These are phyloP conservation scores for Ogataea ramenticola DNA, from an alignment of 805 yeast genomes.

Conservation along the genomic window DNA sequence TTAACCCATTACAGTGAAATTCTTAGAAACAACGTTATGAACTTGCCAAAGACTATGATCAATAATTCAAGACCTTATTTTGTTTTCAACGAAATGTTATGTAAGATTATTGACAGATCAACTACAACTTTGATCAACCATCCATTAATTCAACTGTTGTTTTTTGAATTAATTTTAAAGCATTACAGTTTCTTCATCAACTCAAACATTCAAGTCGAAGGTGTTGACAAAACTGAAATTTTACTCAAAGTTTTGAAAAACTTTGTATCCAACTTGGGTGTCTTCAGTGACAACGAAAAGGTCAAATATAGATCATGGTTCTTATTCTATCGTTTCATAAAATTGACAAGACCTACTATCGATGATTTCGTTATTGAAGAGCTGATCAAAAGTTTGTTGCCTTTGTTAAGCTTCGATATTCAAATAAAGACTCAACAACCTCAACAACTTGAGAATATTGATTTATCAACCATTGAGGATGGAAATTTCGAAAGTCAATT, in stretches of 20 bases:
- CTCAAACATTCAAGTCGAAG: slow-evolving; percentile 31
- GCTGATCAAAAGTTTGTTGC: slow-evolving; percentile 53
- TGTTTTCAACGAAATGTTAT: slow-evolving; percentile 55
- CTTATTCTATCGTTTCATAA: slow-evolving; percentile 74
- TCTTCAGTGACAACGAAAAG: slow-evolving; percentile 64
- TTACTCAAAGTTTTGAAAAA: slow-evolving; percentile 61
- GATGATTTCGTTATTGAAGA: slow-evolving; percentile 45
- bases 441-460: slow-evolving; percentile 17
- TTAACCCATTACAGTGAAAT: slow-evolving; percentile 74
- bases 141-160: slow-evolving; percentile 73
- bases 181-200: slow-evolving; percentile 58
- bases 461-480: slow-evolving; percentile 40
- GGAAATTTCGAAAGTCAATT: slow-evolving; percentile 74
- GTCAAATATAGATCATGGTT: slow-evolving; percentile 90
- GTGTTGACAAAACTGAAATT: slow-evolving; percentile 38
- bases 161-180: slow-evolving; percentile 80
- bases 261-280: slow-evolving; percentile 75
- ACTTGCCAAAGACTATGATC: slow-evolving; percentile 59
- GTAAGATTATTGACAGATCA: slow-evolving; percentile 32
- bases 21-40: slow-evolving; percentile 69
- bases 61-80: slow-evolving; percentile 57
- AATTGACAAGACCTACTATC: slow-evolving; percentile 61
- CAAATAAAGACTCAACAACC: slow-evolving; percentile 26
- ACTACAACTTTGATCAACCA: slow-evolving; percentile 47
- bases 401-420: slow-evolving; percentile 58